These are phyloP conservation scores for Ceratocystis harringtonii DNA, from an alignment of 2,329 filamentous ascomycete genomes.

Conservation along the genomic window DNA sequence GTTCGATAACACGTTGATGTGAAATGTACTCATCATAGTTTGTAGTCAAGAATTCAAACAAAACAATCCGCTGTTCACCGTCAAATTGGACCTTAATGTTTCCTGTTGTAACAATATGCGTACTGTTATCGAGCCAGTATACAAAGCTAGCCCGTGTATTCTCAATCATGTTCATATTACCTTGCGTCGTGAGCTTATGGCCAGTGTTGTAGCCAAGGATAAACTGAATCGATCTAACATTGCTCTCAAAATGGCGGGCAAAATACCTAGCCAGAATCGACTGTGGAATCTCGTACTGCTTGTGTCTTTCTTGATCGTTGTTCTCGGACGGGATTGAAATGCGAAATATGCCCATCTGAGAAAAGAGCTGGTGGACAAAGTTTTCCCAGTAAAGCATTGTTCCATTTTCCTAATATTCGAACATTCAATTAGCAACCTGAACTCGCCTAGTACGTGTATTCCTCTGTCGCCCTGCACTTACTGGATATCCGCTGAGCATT, in stretches of 20 bases:
- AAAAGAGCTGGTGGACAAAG: slow-evolving; percentile 74
- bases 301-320: slow-evolving; percentile 46
- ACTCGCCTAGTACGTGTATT: neutral
- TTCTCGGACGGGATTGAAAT: slow-evolving; percentile 48
- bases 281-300: slow-evolving; percentile 74
- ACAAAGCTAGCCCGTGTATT: slow-evolving; percentile 65
- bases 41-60: slow-evolving; percentile 65
- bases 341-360: slow-evolving; percentile 58
- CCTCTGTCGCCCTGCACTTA: slow-evolving; percentile 24
- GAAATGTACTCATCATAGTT: slow-evolving; percentile 74
- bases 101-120: slow-evolving; percentile 69
- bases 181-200: slow-evolving; percentile 38
- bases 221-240: slow-evolving; percentile 73
- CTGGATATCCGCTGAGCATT: slow-evolving; percentile 42
- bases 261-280: slow-evolving; percentile 79
- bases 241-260: slow-evolving; percentile 74
- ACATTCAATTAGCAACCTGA: slow-evolving; percentile 27
- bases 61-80: slow-evolving; percentile 61
- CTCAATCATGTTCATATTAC: slow-evolving; percentile 58
- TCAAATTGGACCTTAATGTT: slow-evolving; percentile 68
- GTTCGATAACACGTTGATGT: slow-evolving; percentile 46
- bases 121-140: slow-evolving; percentile 75
- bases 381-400: slow-evolving; percentile 63
- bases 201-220: slow-evolving; percentile 48
- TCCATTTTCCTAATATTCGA: slow-evolving; percentile 39